A percentile compares a stretch with the other conserved stretches of the same genome.
These are phyloP conservation scores for Metschnikowia amazonensis DNA, from an alignment of 805 yeast genomes.

Conservation along the genomic window DNA sequence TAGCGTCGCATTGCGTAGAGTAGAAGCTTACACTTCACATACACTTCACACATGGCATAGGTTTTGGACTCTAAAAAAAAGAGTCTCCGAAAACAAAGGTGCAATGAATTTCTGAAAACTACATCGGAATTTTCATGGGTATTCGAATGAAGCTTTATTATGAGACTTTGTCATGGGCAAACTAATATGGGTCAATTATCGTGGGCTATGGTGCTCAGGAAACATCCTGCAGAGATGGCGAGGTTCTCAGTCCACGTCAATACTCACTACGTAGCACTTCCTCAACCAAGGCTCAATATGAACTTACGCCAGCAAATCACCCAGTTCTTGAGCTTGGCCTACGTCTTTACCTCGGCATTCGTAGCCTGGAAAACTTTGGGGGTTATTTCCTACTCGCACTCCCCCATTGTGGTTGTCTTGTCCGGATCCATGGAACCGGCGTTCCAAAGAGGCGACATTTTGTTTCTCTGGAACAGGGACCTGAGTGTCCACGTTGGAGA, in stretches of 20 bases:
- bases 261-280: background rate
- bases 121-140: too few relatives aligned
- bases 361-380: constrained; percentile 87
- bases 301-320: constrained; percentile 56
- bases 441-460: constrained; percentile 93
- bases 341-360: constrained; percentile 83
- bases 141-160: too few relatives aligned
- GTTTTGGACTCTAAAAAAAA: too few relatives aligned
- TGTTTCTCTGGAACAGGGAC: constrained; percentile 87
- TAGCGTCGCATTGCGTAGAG: too few relatives aligned
- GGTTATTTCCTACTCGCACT: constrained; percentile 72
- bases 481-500: constrained; percentile 73
- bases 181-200: too few relatives aligned
- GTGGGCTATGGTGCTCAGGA: too few relatives aligned
- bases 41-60: too few relatives aligned
- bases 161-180: too few relatives aligned
- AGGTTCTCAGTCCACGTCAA: constrained; percentile 4
- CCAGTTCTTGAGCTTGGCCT: constrained; percentile 68
- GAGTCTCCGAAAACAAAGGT: too few relatives aligned
- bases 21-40: too few relatives aligned
- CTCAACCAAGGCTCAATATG: constrained; percentile 31
- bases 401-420: constrained; percentile 93
- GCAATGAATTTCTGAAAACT: too few relatives aligned
- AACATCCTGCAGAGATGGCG: background rate
- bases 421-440: constrained; percentile 99